Conservation (phyloP, 306 rosid species). For the Medicago arabica region DNA sequence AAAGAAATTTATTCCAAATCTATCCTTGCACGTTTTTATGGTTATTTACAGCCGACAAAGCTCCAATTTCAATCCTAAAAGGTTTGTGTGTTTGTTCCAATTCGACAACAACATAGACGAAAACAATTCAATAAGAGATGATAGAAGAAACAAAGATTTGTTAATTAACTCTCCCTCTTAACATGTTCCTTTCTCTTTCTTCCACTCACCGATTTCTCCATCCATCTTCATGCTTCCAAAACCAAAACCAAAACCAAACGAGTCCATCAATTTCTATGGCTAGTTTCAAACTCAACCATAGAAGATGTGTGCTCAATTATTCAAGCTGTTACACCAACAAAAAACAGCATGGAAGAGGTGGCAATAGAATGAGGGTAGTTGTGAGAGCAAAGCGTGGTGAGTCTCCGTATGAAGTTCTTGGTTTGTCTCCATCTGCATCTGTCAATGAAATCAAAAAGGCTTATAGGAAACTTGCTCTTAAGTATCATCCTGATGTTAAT, state of each 20-base stretch:
- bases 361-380: background rate
- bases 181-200: slow-evolving; percentile 40
- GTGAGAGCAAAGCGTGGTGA: slow-evolving; percentile 64
- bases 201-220: slow-evolving; percentile 43
- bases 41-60: background rate
- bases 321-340: slow-evolving; percentile 4
- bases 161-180: slow-evolving; percentile 44
- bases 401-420: slow-evolving; percentile 84
- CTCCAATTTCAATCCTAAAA: slow-evolving; percentile 2
- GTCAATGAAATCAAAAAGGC: slow-evolving; percentile 79
- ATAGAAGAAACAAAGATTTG: slow-evolving; percentile 32
- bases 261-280: slow-evolving; percentile 48
- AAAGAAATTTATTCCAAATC: background rate
- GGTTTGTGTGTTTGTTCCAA: no score
- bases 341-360: slow-evolving; percentile 40
- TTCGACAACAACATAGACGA: background rate
- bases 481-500: slow-evolving; percentile 96
- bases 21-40: background rate
- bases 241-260: slow-evolving; percentile 34
- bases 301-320: background rate
- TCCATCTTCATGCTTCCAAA: slow-evolving; percentile 39
- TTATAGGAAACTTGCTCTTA: slow-evolving; percentile 92
- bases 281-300: slow-evolving; percentile 33
- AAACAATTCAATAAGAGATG: slow-evolving; percentile 29
- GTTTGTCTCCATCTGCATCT: slow-evolving; percentile 81